phyloP scores from a whole-genome alignment of 805 yeast genomes.

The Scheffersomyces coipomensis region DNA sequence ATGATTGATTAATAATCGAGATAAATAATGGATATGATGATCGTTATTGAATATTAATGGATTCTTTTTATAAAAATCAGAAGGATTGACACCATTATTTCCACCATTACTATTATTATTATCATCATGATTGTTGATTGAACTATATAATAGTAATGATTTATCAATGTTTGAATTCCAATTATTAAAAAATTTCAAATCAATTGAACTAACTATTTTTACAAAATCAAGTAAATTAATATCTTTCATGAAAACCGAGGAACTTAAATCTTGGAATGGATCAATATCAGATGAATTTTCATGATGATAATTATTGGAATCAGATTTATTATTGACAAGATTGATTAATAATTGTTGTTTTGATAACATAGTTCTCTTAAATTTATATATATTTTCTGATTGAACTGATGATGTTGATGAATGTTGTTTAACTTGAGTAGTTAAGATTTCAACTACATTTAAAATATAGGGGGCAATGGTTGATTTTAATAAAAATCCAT shows the following conservation, averaged over 20 bases:
- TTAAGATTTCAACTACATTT: conserved; percentile 47
- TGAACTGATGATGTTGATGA: not conserved
- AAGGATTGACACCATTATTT: not conserved
- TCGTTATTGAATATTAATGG: conserved; percentile 75
- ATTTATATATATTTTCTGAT: conserved; percentile 32
- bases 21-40: conserved; percentile 71
- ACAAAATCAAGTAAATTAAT: conserved; percentile 56
- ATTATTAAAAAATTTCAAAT: conserved; percentile 55
- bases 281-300: conserved; percentile 4
- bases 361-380: conserved; percentile 52
- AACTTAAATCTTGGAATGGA: conserved; percentile 28
- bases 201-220: conserved; percentile 62
- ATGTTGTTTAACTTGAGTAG: conserved; percentile 16
- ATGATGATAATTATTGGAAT: not conserved
- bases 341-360: conserved; percentile 43
- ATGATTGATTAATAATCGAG: conserved; percentile 68
- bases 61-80: conserved; percentile 49
- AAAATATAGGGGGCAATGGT: conserved; percentile 58
- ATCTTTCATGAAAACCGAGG: conserved; percentile 52
- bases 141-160: conserved; percentile 63
- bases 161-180: conserved; percentile 86
- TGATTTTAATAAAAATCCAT: conserved; percentile 69
- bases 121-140: conserved; percentile 23
- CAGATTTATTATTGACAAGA: conserved; percentile 9
- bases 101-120: conserved; percentile 1